These are phyloP conservation scores for Sphaerobolus stellatus DNA, from an alignment of 1,284 basidiomycete genomes.

Conservation along the genomic window DNA sequence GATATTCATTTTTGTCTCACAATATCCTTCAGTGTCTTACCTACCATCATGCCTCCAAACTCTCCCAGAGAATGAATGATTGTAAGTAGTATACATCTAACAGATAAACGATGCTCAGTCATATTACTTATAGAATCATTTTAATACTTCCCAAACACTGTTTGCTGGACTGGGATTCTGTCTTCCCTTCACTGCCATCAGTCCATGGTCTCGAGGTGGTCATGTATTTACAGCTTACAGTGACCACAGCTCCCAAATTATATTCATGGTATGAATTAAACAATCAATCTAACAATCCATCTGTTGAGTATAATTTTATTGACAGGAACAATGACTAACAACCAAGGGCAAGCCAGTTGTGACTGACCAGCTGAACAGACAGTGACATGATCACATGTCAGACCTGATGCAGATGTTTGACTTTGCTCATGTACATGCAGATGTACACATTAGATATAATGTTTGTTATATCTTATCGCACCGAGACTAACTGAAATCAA, in stretches of 20 bases:
- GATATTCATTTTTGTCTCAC: background rate
- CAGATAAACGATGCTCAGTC: background rate
- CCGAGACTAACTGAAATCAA: background rate
- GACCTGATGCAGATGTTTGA: constrained; percentile 26
- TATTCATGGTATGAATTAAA: background rate
- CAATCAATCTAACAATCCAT: background rate
- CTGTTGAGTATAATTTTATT: background rate
- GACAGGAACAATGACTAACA: constrained; percentile 22
- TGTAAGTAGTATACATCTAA: background rate
- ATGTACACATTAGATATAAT: background rate
- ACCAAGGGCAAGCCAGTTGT: constrained; percentile 19
- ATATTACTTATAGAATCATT: constrained; percentile 16
- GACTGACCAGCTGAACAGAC: constrained; percentile 20
- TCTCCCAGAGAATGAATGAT: constrained; percentile 21
- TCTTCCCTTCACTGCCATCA: constrained; percentile 23
- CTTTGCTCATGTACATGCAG: background rate
- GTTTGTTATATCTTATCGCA: background rate
- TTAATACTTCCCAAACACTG: constrained; percentile 16
- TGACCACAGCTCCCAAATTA: constrained; percentile 21
- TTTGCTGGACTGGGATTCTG: constrained; percentile 25
- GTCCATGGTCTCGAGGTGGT: constrained; percentile 23
- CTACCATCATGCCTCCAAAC: constrained; percentile 9
- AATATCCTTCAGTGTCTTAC: background rate
- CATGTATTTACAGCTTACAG: constrained; percentile 22
- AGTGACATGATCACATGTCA: constrained; percentile 23